Evolutionary conservation across 768 basidiomycete species (phyloP).

Genomic region (Suillus subaureus): DNA sequence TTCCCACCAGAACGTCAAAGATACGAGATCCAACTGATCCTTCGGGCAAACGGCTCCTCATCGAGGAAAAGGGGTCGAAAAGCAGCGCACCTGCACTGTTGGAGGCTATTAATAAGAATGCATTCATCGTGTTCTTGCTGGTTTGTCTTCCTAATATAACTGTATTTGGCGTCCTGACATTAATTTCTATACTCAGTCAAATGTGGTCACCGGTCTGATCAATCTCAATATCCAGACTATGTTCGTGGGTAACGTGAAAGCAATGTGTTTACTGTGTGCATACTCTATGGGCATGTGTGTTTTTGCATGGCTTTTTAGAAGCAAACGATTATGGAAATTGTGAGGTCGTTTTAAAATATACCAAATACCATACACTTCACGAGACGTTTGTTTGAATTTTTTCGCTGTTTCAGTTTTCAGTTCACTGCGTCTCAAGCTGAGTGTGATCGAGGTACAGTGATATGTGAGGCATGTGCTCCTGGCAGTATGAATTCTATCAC

Average conservation of each 20-base stretch:
- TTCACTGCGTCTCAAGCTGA: not conserved
- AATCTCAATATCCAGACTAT: constrained; percentile 84
- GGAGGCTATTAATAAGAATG: constrained; percentile 82
- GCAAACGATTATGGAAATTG: constrained; percentile 36
- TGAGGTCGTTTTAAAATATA: constrained; percentile 6
- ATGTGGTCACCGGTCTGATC: constrained; percentile 81
- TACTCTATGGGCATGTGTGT: constrained; percentile 65
- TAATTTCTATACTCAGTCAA: constrained; percentile 69
- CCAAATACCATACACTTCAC: not conserved
- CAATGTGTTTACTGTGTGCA: constrained; percentile 60
- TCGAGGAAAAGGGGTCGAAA: constrained; percentile 23
- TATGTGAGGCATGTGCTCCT: not conserved
- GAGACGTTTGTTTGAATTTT: not conserved
- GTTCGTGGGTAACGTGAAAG: constrained; percentile 59
- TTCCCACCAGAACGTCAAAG: constrained; percentile 44
- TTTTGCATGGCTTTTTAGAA: constrained; percentile 60
- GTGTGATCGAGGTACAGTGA: not conserved
- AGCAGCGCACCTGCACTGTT: constrained; percentile 54
- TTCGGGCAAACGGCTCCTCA: constrained; percentile 26
- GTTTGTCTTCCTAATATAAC: constrained; percentile 47
- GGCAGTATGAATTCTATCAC: not conserved
- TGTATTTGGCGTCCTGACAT: constrained; percentile 3
- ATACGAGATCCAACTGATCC: constrained; percentile 26
- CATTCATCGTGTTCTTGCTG: constrained; percentile 76
- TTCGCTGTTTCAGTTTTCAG: not conserved